Percentiles rank a stretch among this genome's conserved stretches.
phyloP scores from a whole-genome alignment of 2,329 filamentous ascomycete species.

The Elsinoe arachidis region DNA sequence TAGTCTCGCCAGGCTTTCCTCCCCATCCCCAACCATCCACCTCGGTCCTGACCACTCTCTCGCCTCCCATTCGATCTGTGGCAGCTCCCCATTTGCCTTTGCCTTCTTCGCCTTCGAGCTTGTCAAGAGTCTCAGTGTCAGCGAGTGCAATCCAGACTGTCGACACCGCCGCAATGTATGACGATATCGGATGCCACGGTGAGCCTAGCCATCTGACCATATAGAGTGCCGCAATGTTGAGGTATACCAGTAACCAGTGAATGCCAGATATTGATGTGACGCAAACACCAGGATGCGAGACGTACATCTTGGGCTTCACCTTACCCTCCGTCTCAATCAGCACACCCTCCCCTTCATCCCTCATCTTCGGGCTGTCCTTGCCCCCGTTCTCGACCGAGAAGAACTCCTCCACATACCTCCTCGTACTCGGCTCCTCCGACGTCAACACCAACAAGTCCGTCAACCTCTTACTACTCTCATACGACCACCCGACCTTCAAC shows the following conservation, averaged over 20 bases:
- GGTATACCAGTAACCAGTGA: constrained; percentile 57
- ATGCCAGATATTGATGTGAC: constrained; percentile 74
- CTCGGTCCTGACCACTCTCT: constrained; percentile 65
- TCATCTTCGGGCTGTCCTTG: constrained; percentile 11
- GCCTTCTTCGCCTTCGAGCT: constrained; percentile 40
- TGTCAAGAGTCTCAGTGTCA: constrained; percentile 53
- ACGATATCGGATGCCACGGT: constrained; percentile 74
- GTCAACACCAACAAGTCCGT: constrained; percentile 79
- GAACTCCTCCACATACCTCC: constrained; percentile 49
- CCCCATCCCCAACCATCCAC: constrained; percentile 74
- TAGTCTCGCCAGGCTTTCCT: constrained; percentile 45
- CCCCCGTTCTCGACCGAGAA: constrained; percentile 34
- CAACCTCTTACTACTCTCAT: constrained; percentile 80
- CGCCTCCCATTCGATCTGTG: constrained; percentile 49
- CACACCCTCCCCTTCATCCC: constrained; percentile 13
- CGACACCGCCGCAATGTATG: constrained; percentile 67
- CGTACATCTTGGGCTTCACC: constrained; percentile 55
- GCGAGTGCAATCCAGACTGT: constrained; percentile 71
- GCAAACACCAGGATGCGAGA: constrained; percentile 80
- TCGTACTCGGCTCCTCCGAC: constrained; percentile 55
- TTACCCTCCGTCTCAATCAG: constrained; percentile 20
- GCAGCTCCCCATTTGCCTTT: constrained; percentile 78
- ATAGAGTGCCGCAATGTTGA: constrained; percentile 60
- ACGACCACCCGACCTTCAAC: constrained; percentile 53
- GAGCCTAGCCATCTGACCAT: constrained; percentile 70